Evolutionary conservation across 495 filamentous ascomycete species (phyloP).

Genomic region (Cercophora samala): DNA sequence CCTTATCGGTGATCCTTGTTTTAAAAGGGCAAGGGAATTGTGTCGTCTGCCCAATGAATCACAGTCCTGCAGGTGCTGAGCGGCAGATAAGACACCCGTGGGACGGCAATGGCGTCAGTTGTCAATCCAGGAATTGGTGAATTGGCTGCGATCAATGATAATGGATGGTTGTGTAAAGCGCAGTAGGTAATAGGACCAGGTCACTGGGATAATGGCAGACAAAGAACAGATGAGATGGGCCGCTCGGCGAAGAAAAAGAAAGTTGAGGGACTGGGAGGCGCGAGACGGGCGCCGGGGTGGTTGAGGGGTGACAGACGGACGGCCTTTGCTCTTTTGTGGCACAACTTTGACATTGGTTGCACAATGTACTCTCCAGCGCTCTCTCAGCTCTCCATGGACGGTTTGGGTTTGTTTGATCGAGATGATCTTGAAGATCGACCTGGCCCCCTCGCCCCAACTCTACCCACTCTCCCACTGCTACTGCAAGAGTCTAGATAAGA

Average conservation of each 20-base stretch:
- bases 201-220: neutral
- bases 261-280: neutral
- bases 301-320: slow-evolving; percentile 4
- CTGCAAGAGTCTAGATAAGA: too few relatives aligned
- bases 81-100: slow-evolving; percentile 23
- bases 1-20: slow-evolving; percentile 44
- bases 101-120: slow-evolving; percentile 23
- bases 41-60: slow-evolving; percentile 18
- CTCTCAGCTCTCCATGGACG: neutral
- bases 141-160: neutral
- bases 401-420: slow-evolving; percentile 16
- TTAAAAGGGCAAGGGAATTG: slow-evolving; percentile 11
- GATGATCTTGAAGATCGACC: slow-evolving; percentile 8
- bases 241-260: slow-evolving; percentile 9
- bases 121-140: neutral
- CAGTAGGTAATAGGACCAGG: neutral
- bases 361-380: neutral
- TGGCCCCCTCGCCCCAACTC: neutral
- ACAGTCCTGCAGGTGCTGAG: slow-evolving; percentile 6
- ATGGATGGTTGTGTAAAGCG: neutral
- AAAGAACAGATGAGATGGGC: neutral
- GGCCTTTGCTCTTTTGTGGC: neutral
- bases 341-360: neutral
- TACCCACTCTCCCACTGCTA: neutral
- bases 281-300: neutral